A percentile compares a stretch with the other conserved stretches of the same genome.
Evolutionary conservation across 2,329 filamentous ascomycete species (phyloP).

Genomic region (Paraphaeosphaeria minitans): DNA sequence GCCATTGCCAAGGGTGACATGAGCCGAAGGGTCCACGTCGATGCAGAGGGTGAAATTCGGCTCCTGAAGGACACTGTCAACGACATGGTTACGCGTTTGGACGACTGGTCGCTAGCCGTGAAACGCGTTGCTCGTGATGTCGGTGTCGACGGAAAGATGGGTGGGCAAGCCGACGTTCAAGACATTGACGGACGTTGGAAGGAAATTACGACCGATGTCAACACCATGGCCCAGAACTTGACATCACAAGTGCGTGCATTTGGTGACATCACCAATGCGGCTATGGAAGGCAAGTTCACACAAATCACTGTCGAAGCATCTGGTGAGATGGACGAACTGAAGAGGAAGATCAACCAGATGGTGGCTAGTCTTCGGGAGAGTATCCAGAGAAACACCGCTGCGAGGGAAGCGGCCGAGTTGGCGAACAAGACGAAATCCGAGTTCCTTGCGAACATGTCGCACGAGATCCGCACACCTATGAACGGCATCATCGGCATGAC

Average conservation of each 20-base stretch:
- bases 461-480: constrained; percentile 97
- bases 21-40: constrained; percentile 93
- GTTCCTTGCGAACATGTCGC: constrained; percentile 98
- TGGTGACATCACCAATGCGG: constrained; percentile 96
- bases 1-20: constrained; percentile 95
- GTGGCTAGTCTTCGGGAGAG: constrained; percentile 93
- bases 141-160: constrained; percentile 97
- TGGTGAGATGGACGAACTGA: constrained; percentile 98
- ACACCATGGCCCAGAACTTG: constrained; percentile 83
- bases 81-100: constrained; percentile 95
- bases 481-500: constrained; percentile 99
- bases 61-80: constrained; percentile 96
- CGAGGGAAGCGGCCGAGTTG: constrained; percentile 91
- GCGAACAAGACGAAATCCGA: constrained; percentile 99
- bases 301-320: constrained; percentile 97
- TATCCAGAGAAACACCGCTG: constrained; percentile 95
- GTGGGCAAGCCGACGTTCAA: constrained; percentile 91
- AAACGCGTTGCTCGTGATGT: constrained; percentile 96
- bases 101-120: constrained; percentile 94
- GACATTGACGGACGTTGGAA: constrained; percentile 96
- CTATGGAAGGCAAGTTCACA: constrained; percentile 91
- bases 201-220: constrained; percentile 96
- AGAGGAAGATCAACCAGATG: constrained; percentile 99
- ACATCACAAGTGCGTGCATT: constrained; percentile 98
- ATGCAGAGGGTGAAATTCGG: constrained; percentile 92